Base-by-base conservation (phyloP, 2,329 filamentous ascomycete genomes). In the Phoma sp. region DNA sequence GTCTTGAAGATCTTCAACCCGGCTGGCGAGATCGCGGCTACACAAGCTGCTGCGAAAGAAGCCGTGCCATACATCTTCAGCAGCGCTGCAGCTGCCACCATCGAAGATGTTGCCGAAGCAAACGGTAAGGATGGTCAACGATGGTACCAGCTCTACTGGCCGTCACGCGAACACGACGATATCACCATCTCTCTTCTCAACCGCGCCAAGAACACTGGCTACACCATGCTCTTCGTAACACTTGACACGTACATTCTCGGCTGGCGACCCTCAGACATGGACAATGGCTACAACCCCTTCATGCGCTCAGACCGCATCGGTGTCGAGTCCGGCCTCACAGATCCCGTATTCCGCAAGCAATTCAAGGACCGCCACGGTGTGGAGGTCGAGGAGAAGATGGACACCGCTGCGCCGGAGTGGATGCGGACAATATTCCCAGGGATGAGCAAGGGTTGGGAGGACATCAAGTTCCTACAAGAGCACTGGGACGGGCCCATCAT, bases 81-180 rank as follows among this genome's bases (percentile, higher is more conserved):
- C 62, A 89, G 87, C 2, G 86, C 87, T 1, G 79, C 83, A 4
- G 79, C 80, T 2, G 79, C 80, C 14, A 81, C 80, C 1, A 86
- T 89, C 47, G 86, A 89, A 66, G 83, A 89, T 36, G 81, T 89
- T 0, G 86, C 84, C 0, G 63, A 77, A 10, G 83, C 83, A 0
- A 83, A 79, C 40, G 81, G 81, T 13, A 5, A 47, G 0, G 72
- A 79, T 7, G 82, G 83, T 2, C 77, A 80, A 33, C 77, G 86
- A 18, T 91, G 86, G 86, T 91, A 82, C 68, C 88, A 91, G 67
- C 80, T 91, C 0, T 91, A 91, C 74, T 90, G 87, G 85, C 87
- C 88, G 0, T 74, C 77, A 80, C 85, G 86, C 0, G 73, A 79
- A 18, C 81, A 84, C 59, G 80, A 90, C 51, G 81, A 85, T 1